Conservation (phyloP, 257 asterid species). For the Buddleja alternifolia region DNA sequence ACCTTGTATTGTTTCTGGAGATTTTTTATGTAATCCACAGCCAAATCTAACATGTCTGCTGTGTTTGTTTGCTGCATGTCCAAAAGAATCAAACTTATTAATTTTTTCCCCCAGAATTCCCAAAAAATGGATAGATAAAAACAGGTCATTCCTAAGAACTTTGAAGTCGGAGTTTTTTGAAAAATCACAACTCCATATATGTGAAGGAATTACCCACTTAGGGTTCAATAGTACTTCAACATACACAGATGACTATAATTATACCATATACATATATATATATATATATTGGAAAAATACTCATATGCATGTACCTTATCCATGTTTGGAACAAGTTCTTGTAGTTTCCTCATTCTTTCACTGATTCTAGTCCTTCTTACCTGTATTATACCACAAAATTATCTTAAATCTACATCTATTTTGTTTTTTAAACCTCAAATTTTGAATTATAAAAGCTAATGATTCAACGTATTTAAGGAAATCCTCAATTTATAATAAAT, state of each 20-base stretch:
- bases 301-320: constrained; percentile 62
- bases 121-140: neutral
- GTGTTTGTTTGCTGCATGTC: constrained; percentile 87
- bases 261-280: too few relatives aligned
- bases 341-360: constrained; percentile 90
- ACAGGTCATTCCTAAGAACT: too few relatives aligned
- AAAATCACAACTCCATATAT: too few relatives aligned
- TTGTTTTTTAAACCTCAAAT: neutral
- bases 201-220: too few relatives aligned
- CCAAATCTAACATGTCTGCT: constrained; percentile 91
- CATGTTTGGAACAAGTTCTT: constrained; percentile 95
- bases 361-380: constrained; percentile 87
- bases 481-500: too few relatives aligned
- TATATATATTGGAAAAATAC: too few relatives aligned
- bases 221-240: too few relatives aligned
- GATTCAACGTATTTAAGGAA: too few relatives aligned
- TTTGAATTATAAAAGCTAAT: neutral
- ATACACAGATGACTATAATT: too few relatives aligned
- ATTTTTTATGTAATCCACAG: constrained; percentile 82
- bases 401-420: neutral
- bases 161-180: too few relatives aligned
- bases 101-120: neutral
- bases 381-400: constrained; percentile 39
- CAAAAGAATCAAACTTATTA: constrained; percentile 19
- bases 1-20: constrained; percentile 90